Conservation (phyloP, 208 protist species). For the Naegleria lovaniensis region DNA sequence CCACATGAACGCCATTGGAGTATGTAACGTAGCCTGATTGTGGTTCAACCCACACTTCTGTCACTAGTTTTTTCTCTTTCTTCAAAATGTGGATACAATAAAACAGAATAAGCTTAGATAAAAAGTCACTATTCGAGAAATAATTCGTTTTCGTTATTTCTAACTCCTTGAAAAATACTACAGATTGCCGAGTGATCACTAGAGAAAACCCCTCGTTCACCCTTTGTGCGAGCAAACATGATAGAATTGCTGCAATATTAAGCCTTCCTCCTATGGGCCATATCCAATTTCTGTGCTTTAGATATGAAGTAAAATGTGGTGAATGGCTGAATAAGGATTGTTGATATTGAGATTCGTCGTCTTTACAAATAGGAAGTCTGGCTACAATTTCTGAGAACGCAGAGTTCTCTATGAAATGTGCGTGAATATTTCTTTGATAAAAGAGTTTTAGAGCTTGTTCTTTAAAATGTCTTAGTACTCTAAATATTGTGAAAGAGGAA, state of each 20-base stretch:
- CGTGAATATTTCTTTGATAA: not conserved
- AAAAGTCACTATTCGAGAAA: not conserved
- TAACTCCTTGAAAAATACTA: not conserved
- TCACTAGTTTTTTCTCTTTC: not conserved
- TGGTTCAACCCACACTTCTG: constrained; percentile 14
- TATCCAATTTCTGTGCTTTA: not conserved
- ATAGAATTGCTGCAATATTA: not conserved
- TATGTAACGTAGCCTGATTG: not conserved
- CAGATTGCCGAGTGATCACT: not conserved
- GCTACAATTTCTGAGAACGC: not conserved
- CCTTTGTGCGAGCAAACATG: not conserved
- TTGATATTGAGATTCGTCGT: not conserved
- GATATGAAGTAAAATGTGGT: not conserved
- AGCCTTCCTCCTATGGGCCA: not conserved
- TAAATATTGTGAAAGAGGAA: not conserved
- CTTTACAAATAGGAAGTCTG: not conserved
- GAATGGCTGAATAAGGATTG: not conserved
- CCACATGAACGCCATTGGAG: not conserved
- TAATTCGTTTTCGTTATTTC: not conserved
- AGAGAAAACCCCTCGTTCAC: not conserved
- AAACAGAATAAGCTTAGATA: not conserved
- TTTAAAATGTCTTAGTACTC: not conserved
- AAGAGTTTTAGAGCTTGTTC: not conserved
- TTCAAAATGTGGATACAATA: not conserved
- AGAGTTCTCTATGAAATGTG: not conserved